These are phyloP conservation scores for Cenococcum geophilum DNA, from an alignment of 495 filamentous ascomycete genomes.

Conservation along the genomic window DNA sequence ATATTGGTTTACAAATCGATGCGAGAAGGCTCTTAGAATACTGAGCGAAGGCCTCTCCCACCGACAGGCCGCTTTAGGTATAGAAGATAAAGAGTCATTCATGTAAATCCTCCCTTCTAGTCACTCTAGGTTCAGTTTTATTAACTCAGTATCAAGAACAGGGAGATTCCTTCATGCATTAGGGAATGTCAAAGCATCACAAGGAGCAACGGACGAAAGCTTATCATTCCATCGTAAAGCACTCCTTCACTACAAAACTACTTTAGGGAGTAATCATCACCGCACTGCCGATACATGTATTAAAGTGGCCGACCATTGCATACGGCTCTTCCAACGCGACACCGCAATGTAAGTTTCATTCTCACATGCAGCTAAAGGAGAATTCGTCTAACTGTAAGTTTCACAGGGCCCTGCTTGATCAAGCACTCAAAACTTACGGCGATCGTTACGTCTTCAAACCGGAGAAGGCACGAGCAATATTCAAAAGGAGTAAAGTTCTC, in stretches of 20 bases:
- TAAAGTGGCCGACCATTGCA: constrained; percentile 36
- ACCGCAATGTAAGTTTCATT: constrained; percentile 29
- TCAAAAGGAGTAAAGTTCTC: not conserved
- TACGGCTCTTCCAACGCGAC: constrained; percentile 22
- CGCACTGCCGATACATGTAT: constrained; percentile 29
- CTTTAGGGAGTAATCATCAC: constrained; percentile 34
- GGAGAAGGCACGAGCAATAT: constrained; percentile 10
- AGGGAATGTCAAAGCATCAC: constrained; percentile 30
- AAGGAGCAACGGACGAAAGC: constrained; percentile 30
- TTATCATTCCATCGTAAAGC: constrained; percentile 30
- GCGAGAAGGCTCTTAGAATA: constrained; percentile 22
- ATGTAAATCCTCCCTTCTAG: constrained; percentile 16
- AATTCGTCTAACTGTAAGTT: not conserved
- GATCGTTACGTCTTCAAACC: not conserved
- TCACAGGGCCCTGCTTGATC: not conserved
- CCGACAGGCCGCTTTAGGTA: constrained; percentile 24
- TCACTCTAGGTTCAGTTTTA: not conserved
- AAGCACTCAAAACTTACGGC: constrained; percentile 15
- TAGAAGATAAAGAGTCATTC: constrained; percentile 26
- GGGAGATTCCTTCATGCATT: constrained; percentile 35
- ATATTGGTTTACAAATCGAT: constrained; percentile 24
- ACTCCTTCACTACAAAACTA: constrained; percentile 25
- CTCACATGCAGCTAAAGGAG: not conserved
- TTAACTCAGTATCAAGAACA: constrained; percentile 24
- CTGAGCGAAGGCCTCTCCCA: constrained; percentile 18